phyloP scores from a whole-genome alignment of 805 yeast species.

The Saccharomycopsis javanensis region DNA sequence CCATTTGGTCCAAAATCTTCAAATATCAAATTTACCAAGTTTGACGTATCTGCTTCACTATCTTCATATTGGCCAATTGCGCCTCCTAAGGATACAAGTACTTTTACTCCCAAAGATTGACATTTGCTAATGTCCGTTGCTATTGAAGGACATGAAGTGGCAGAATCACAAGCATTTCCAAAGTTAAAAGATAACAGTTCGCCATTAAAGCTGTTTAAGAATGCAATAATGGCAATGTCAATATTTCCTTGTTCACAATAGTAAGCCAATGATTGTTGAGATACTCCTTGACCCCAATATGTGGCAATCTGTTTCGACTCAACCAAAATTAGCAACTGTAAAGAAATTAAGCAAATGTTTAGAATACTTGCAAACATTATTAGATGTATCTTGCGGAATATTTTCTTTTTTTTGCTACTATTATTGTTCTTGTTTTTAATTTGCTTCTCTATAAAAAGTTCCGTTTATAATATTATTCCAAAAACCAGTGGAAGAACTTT shows the following conservation, averaged over 20 bases:
- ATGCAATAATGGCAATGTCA: slow-evolving; percentile 34
- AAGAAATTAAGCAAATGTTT: neutral
- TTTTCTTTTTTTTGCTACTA: no score
- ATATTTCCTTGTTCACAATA: slow-evolving; percentile 12
- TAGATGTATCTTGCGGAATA: no score
- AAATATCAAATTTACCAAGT: slow-evolving; percentile 6
- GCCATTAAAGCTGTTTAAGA: slow-evolving; percentile 4
- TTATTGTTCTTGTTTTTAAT: no score
- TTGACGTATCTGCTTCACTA: slow-evolving; percentile 4
- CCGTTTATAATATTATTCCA: no score
- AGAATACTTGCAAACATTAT: neutral
- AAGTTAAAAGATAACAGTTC: slow-evolving; percentile 31
- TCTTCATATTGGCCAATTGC: slow-evolving; percentile 50
- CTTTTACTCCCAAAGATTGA: slow-evolving; percentile 69
- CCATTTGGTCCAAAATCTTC: slow-evolving; percentile 11
- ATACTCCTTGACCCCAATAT: slow-evolving; percentile 71
- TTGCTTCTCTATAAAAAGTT: no score
- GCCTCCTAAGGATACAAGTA: slow-evolving; percentile 59
- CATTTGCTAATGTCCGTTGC: slow-evolving; percentile 66
- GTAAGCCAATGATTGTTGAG: slow-evolving; percentile 12
- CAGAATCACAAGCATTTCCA: slow-evolving; percentile 24
- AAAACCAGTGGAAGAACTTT: no score
- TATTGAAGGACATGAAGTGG: slow-evolving; percentile 29
- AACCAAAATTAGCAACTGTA: slow-evolving; percentile 24
- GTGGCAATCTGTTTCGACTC: slow-evolving; percentile 40